Base-by-base conservation (phyloP, 2,329 filamentous ascomycete genomes). In the Penicillium polonicum region DNA sequence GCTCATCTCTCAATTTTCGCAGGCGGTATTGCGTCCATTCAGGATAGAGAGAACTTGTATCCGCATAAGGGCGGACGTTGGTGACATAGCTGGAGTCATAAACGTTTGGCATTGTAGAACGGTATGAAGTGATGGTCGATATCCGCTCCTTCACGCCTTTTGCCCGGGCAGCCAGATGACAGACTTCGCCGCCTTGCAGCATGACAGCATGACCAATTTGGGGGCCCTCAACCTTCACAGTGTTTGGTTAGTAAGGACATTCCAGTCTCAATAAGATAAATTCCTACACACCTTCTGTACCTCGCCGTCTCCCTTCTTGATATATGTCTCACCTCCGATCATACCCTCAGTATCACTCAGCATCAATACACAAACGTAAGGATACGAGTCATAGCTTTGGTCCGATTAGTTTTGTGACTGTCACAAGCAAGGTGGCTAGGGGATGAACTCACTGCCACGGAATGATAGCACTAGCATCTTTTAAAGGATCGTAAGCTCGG, bases 311-410 rank as follows among this genome's bases (percentile, higher is more conserved):
- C 67, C 62, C 33, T 57, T 66, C 8, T 60, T 61, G 10, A 72
- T 62, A 23, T 62, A 64, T 9, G 69, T 72, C 56, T 72, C 70
- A 5, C 69, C 70, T 5, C 70, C 68, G 1, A 64, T 42, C 70
- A 72, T 72, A 12, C 58, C 60, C 8, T 58, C 61, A 1, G 66
- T 65, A 15, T 71, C 65, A 29, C 63, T 67, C 9, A 72, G 55
- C 70, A 72, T 72, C n/a, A 65, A 43, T n/a, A 71, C 67, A 39
- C 66, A 69, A n/a, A 72, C 70, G 46, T 61, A 66, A 3, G 64
- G 64, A 49, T 64, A 65, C 2, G 62, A 65, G 44, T 65, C 62
- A 17, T 62, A 64, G 36, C 59, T 63, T 49, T 48, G 2, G 7
- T 12, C 13, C 19, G 17, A 10, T 60, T 29, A 58, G 41, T 25